A percentile compares a stretch with the other conserved stretches of the same genome.
phyloP scores from a whole-genome alignment of 2,329 filamentous ascomycete genomes.

The Aspergillus nomiae region DNA sequence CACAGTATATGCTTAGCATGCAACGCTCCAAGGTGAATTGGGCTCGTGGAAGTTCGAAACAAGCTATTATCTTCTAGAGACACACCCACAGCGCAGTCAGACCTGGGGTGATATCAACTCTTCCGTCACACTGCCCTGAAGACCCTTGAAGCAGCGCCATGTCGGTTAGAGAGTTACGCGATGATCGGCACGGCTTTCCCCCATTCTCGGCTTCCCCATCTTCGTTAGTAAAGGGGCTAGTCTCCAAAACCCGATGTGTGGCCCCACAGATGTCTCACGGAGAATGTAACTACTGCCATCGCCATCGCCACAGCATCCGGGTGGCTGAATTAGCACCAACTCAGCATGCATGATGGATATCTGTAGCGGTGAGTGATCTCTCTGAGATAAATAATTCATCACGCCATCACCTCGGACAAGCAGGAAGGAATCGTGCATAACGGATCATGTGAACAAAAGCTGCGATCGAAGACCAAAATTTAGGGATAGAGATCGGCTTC shows the following conservation, averaged over 20 bases:
- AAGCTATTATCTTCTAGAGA: background rate
- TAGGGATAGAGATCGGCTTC: background rate
- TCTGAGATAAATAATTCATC: background rate
- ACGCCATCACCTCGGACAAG: background rate
- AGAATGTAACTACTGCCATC: background rate
- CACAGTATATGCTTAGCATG: background rate
- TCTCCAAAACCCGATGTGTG: background rate
- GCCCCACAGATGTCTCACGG: background rate
- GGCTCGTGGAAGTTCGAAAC: background rate
- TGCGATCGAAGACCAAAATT: background rate
- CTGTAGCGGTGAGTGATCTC: no score
- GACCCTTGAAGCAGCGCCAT: background rate
- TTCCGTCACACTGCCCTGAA: background rate
- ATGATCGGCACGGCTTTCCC: background rate
- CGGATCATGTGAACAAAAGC: background rate
- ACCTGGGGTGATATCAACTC: background rate
- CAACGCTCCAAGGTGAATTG: background rate
- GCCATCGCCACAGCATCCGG: background rate
- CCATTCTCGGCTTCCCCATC: background rate
- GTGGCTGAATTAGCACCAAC: background rate
- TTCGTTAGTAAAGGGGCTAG: background rate
- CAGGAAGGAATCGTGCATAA: background rate
- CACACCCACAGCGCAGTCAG: background rate
- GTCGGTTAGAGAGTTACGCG: background rate
- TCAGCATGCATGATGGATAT: background rate